Base-by-base conservation (phyloP, 2,329 filamentous ascomycete genomes). In the Elsinoe ampelina region DNA sequence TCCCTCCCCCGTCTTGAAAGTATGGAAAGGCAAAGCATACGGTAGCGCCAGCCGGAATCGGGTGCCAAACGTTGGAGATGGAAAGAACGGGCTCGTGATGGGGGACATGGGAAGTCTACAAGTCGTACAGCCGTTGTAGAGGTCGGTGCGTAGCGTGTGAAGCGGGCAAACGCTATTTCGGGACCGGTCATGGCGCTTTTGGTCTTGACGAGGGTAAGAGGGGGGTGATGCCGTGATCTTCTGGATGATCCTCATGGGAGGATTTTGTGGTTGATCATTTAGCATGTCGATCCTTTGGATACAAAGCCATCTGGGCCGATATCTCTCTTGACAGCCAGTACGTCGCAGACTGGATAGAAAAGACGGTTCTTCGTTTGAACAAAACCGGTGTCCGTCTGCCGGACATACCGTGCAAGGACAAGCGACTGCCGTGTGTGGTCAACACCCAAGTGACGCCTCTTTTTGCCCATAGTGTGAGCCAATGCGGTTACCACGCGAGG, bases 101-200 rank as follows among this genome's bases (percentile, higher is more conserved):
- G 48, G 15, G 26, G n/a, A 45, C n/a, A n/a, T 39, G 41, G 26
- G 47, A 52, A 15, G 45, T 30, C 20, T 50, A 30, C 22, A 15
- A 50, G 45, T 34, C 45, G 32, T 20, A 50, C 13, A 35, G 48
- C 48, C 48, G 48, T 52, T 52, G 48, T 52, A 52, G 19, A 52
- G 48, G 48, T 52, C 48, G 48, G 48, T 52, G 48, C 48, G 48
- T 39, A 52, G 48, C 32, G 48, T 34, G 48, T 38, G 48, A 39
- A 52, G 48, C 48, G 48, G 48, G 35, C 35, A 39, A 52, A 52
- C 48, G 48, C 48, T 52, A 52, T 52, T 52, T 52, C 30, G 26
- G 48, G 48, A 15, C 13, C 19, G 45, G 22, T 12, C 13, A n/a
- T 13, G 47, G 17, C n/a, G 41, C 41, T 45, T 19, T 15, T 17